Conservation (phyloP, 1,284 basidiomycete species). For the Spongiforma sp. region DNA sequence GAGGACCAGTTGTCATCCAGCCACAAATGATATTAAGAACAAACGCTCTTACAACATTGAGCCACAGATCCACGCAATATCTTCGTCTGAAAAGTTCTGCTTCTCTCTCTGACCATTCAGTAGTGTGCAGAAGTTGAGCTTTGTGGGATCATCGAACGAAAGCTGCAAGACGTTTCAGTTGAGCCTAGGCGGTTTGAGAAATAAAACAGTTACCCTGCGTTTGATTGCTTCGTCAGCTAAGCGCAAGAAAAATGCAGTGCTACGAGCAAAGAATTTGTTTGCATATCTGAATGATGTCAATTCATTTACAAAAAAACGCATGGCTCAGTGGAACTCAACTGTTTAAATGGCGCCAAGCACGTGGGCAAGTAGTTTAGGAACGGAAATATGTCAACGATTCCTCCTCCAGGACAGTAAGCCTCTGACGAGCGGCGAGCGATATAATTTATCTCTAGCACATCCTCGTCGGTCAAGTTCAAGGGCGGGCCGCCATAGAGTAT, state of each 20-base stretch:
- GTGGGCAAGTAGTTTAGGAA: no score
- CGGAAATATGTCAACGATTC: conserved; percentile 12
- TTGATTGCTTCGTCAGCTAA: no score
- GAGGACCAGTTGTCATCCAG: no score
- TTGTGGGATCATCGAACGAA: conserved; percentile 12
- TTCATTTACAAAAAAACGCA: background rate
- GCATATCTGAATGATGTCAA: conserved; percentile 8
- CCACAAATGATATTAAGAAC: background rate
- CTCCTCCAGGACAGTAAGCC: conserved; percentile 9
- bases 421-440: conserved; percentile 2
- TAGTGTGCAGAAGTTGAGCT: no score
- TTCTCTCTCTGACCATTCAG: conserved; percentile 10
- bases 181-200: no score
- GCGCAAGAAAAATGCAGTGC: no score
- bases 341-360: conserved; percentile 19
- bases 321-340: conserved; percentile 2
- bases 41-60: conserved; percentile 10
- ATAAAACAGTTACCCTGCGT: conserved; percentile 8
- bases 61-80: conserved; percentile 2
- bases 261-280: conserved; percentile 9
- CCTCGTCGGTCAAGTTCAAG: conserved; percentile 6
- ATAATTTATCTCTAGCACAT: conserved; percentile 9
- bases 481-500: conserved; percentile 12
- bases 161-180: background rate
- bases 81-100: conserved; percentile 11